phyloP scores from a whole-genome alignment of 2,329 filamentous ascomycete genomes.

The Hymenoscyphus fraxineus region DNA sequence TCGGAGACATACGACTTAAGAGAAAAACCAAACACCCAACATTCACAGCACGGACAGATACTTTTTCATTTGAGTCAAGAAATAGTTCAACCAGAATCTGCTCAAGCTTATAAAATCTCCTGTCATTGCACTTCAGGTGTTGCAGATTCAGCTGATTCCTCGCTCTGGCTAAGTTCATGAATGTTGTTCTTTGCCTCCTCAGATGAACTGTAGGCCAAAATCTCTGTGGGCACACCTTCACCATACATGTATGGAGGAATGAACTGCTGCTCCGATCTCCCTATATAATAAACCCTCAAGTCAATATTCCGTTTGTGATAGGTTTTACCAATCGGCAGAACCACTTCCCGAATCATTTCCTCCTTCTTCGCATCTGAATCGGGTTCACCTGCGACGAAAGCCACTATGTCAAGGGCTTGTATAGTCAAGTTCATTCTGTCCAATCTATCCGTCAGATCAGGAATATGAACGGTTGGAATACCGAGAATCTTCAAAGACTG shows the following conservation, averaged over 20 bases:
- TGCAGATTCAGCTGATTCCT: no score
- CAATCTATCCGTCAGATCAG: not conserved
- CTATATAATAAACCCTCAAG: not conserved
- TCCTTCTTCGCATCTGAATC: not conserved
- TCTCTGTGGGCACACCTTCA: not conserved
- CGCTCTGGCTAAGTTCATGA: no score
- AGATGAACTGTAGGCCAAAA: not conserved
- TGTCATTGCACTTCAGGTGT: no score
- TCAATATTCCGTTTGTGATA: not conserved
- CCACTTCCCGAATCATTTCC: not conserved
- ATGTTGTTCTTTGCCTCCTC: no score
- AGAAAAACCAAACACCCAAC: no score
- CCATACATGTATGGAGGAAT: constrained; percentile 1
- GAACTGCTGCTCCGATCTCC: not conserved
- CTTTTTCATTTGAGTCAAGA: no score
- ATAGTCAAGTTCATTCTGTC: not conserved
- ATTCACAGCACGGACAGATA: no score
- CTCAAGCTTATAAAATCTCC: no score
- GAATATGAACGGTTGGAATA: not conserved
- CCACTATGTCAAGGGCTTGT: not conserved
- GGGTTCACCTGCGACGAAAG: not conserved
- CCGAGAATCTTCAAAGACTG: not conserved
- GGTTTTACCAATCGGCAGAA: not conserved
- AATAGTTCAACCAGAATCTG: no score
- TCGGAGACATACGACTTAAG: no score